phyloP scores from a whole-genome alignment of 2,329 filamentous ascomycete genomes.

The Hawksworthiomyces lignivorus region DNA sequence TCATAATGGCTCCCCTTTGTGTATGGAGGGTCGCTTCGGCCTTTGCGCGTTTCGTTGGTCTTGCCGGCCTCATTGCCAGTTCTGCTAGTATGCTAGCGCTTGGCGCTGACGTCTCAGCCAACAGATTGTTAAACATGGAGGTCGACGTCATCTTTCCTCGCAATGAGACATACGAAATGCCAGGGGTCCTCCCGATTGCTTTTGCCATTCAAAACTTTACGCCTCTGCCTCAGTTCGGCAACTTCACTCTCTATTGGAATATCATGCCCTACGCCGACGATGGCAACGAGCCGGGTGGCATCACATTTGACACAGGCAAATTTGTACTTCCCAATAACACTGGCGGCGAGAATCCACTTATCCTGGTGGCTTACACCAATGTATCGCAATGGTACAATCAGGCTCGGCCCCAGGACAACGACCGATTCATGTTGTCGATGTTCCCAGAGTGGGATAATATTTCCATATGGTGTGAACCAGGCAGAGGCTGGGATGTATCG shows the following conservation, averaged over 20 bases:
- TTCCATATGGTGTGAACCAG: background rate
- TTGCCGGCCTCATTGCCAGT: constrained; percentile 1
- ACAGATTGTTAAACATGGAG: background rate
- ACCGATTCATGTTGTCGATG: constrained; percentile 3
- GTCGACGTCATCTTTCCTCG: constrained; percentile 12
- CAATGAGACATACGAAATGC: constrained; percentile 12
- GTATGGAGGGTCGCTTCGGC: background rate
- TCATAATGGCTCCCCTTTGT: background rate
- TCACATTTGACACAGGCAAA: background rate
- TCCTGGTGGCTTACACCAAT: constrained; percentile 7
- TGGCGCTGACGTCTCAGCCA: background rate
- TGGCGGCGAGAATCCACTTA: background rate
- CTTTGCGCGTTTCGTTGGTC: background rate
- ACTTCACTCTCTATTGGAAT: background rate
- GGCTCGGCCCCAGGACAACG: background rate
- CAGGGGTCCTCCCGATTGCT: constrained; percentile 10
- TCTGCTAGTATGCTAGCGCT: no score
- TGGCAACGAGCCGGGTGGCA: background rate
- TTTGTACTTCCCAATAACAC: background rate
- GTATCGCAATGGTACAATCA: constrained; percentile 8
- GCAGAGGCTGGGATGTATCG: no score
- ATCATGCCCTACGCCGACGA: background rate
- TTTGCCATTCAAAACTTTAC: constrained; percentile 6
- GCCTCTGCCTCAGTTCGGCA: background rate
- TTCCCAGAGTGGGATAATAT: background rate